Evolutionary conservation across 2,329 filamentous ascomycete species (phyloP), one percentile per base, ranked within the genome.

Genomic region (Microcyclosporella mali): DNA sequence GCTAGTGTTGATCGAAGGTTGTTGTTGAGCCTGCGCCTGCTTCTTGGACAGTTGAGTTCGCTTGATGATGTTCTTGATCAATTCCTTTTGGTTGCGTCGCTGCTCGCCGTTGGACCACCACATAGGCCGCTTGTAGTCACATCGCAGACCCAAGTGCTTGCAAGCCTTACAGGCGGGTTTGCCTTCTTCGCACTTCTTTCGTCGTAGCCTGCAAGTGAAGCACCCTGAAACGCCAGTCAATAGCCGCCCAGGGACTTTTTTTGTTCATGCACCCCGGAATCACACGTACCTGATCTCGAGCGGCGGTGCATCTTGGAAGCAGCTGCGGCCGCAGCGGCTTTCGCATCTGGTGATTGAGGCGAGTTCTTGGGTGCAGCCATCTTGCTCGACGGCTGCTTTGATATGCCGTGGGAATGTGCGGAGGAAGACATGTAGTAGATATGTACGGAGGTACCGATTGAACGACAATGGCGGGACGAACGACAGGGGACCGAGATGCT

Each of bases 1-100:
- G 65, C 78, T 74, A 50, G 65, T 65, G 60, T 67, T 68, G 49
- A 71, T 66, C 33, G 63, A 57, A 56, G 70, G 66, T 52, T 67
- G 62, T 51, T 68, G 62, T 43, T 53, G 56, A 34, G 52, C 34
- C 39, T 75, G 69, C 40, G 80, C 75, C 40, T 79, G 74, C 79
- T 95, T 95, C 70, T 95, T 90, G 18, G 82, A 82, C 55, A 94
- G 76, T 78, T 97, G 97, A 64, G 92, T 97, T 64, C 84, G 81
- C 79, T 95, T 95, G 74, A 98, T 97, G 67, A 90, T 87, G 68
- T 85, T 84, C 77, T 98, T 98, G 75, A 98, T 94, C 56, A 83
- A 73, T 63, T 97, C 92, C 71, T 97, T 98, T 66, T 95, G 88
- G 43, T 82, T 72, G 57, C 84, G 80, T 56, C 92, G 78, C 61